phyloP scores from a whole-genome alignment of 2,329 filamentous ascomycete genomes.

The Sarocladiaceae sp. region DNA sequence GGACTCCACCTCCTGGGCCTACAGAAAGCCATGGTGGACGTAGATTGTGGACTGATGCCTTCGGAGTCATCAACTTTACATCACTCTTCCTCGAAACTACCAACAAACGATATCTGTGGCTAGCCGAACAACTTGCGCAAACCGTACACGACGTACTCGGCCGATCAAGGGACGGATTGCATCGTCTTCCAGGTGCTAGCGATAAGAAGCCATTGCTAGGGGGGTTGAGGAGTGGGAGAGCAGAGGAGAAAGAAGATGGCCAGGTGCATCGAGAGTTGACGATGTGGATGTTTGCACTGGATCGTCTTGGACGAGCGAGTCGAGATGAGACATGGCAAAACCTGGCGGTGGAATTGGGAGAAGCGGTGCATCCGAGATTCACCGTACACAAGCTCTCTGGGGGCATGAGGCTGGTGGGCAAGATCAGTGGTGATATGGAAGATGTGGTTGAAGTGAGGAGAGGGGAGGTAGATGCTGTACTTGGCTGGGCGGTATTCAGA shows the following conservation, averaged over 20 bases:
- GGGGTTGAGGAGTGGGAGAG: constrained; percentile 55
- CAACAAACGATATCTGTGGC: constrained; percentile 36
- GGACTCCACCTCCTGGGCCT: constrained; percentile 41
- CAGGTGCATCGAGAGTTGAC: constrained; percentile 61
- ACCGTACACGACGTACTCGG: constrained; percentile 51
- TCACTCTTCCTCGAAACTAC: constrained; percentile 42
- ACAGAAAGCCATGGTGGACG: constrained; percentile 53
- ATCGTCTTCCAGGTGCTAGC: constrained; percentile 45
- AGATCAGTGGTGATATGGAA: constrained; percentile 46
- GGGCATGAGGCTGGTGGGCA: constrained; percentile 46
- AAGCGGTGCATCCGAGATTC: constrained; percentile 49
- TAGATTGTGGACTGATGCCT: constrained; percentile 59
- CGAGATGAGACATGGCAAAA: constrained; percentile 39
- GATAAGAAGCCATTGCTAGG: constrained; percentile 47
- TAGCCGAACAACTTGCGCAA: constrained; percentile 43
- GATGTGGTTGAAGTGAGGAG: constrained; percentile 43
- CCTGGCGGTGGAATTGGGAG: constrained; percentile 47
- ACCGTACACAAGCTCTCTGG: constrained; percentile 24
- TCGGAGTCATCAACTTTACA: constrained; percentile 55
- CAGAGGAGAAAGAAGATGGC: constrained; percentile 49
- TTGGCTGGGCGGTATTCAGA: constrained; percentile 47
- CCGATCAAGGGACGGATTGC: constrained; percentile 41
- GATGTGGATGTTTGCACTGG: constrained; percentile 60
- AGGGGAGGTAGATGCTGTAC: constrained; percentile 52
- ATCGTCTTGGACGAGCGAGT: constrained; percentile 42